Percentiles rank a stretch among this genome's conserved stretches.
Conservation (phyloP, 2,329 filamentous ascomycete genomes). For the Ceratocystiopsis brevicomis region DNA sequence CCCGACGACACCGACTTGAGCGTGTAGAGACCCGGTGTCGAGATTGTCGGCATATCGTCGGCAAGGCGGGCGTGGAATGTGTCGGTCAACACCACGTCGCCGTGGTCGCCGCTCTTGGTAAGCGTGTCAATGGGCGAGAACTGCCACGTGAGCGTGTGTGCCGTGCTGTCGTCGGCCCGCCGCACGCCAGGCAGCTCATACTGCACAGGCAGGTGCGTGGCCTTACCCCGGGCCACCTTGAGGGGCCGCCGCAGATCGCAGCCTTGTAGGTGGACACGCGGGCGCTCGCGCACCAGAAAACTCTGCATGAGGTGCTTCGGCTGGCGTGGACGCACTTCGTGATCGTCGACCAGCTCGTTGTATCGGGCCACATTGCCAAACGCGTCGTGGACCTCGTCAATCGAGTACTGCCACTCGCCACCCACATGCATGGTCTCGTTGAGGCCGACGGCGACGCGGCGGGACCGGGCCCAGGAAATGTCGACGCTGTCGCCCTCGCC, state of each 20-base stretch:
- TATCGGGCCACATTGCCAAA: slow-evolving; percentile 78
- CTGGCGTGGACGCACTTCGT: slow-evolving; percentile 39
- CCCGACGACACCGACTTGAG: slow-evolving; percentile 62
- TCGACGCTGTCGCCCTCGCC: slow-evolving; percentile 38
- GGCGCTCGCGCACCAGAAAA: slow-evolving; percentile 75
- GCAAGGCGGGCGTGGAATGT: slow-evolving; percentile 41
- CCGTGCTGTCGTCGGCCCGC: slow-evolving; percentile 27
- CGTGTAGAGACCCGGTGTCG: slow-evolving; percentile 69
- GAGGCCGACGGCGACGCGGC: slow-evolving; percentile 59
- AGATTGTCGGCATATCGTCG: slow-evolving; percentile 47
- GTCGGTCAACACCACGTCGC: slow-evolving; percentile 36
- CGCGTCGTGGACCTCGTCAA: slow-evolving; percentile 83
- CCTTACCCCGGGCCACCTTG: slow-evolving; percentile 60
- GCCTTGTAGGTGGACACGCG: slow-evolving; percentile 48
- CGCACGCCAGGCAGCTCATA: slow-evolving; percentile 43
- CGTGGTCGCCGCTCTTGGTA: slow-evolving; percentile 50
- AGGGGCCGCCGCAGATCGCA: slow-evolving; percentile 69
- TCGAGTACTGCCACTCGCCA: slow-evolving; percentile 73
- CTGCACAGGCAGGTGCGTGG: slow-evolving; percentile 48
- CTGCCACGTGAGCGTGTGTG: slow-evolving; percentile 59
- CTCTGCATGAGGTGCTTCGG: slow-evolving; percentile 49
- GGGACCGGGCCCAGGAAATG: slow-evolving; percentile 61
- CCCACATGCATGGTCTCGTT: slow-evolving; percentile 73
- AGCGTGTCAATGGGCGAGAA: slow-evolving; percentile 61
- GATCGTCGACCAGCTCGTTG: slow-evolving; percentile 44